A percentile compares a stretch with the other conserved stretches of the same genome.
Evolutionary conservation across 495 filamentous ascomycete genomes (phyloP).

Genomic region (Xeromyces bisporus): DNA sequence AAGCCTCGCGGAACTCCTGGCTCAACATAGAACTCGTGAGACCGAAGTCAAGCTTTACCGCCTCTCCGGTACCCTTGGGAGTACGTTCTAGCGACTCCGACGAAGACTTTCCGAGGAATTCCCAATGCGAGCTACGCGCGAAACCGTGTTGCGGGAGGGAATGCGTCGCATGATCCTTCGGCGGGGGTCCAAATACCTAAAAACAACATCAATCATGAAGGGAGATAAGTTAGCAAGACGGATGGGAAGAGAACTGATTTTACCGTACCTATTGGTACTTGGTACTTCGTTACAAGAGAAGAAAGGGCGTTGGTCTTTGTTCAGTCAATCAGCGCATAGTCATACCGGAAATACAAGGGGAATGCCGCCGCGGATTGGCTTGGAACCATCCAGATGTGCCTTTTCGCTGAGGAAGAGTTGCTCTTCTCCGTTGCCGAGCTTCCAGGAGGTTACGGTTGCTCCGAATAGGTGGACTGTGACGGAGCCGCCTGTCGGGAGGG

Average conservation of each 20-base stretch:
- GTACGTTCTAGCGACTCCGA: conserved; percentile 43
- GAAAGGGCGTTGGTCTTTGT: neutral
- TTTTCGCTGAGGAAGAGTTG: conserved; percentile 76
- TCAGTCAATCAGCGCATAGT: neutral
- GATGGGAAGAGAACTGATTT: too few species aligned
- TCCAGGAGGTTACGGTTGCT: conserved; percentile 89
- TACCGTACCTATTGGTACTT: too few species aligned
- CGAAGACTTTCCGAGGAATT: conserved; percentile 45
- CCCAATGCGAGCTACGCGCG: conserved; percentile 63
- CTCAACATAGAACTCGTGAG: conserved; percentile 54
- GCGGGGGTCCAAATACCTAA: conserved; percentile 80
- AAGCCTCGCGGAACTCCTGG: conserved; percentile 43
- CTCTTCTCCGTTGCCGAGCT: conserved; percentile 59
- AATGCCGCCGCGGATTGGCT: conserved; percentile 49
- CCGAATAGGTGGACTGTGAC: conserved; percentile 76
- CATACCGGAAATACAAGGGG: conserved; percentile 90
- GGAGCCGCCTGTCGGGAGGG: conserved; percentile 69
- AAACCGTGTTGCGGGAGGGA: conserved; percentile 88
- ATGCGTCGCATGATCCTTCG: conserved; percentile 50
- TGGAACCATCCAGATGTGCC: conserved; percentile 49
- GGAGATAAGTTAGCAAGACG: conserved; percentile 6
- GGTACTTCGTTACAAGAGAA: too few species aligned
- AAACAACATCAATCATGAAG: too few species aligned
- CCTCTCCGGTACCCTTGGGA: conserved; percentile 32
- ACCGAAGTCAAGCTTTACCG: conserved; percentile 88